Evolutionary conservation across 345 rosid genomes (phyloP).

Genomic region (Populus nigra): DNA sequence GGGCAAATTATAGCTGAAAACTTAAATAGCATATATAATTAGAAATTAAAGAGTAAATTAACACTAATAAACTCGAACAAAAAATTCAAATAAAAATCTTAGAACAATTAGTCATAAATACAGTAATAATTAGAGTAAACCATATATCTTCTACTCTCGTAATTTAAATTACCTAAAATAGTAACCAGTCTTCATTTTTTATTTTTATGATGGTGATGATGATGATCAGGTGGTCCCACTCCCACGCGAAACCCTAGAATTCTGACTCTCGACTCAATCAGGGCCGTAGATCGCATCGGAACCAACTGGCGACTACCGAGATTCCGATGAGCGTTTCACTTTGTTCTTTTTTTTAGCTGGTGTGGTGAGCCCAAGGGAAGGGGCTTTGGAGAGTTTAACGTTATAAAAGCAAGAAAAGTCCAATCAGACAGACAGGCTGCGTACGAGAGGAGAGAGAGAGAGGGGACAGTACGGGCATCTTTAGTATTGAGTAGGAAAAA

Average conservation of each 20-base stretch:
- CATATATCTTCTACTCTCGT: conserved; percentile 14
- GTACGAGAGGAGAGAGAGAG: not conserved
- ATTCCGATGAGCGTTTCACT: not conserved
- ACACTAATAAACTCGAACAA: conserved; percentile 4
- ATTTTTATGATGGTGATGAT: not conserved
- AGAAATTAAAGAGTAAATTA: not conserved
- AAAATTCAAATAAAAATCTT: not conserved
- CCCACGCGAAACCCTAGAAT: conserved; percentile 18
- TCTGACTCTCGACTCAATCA: conserved; percentile 22
- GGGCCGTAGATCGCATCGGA: conserved; percentile 35
- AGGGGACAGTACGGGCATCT: not conserved
- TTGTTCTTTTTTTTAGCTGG: not conserved
- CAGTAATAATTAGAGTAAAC: not conserved
- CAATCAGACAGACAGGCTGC: not conserved
- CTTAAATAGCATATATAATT: not conserved
- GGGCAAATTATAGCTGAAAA: not conserved
- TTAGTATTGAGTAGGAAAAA: not conserved
- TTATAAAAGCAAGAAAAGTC: not conserved
- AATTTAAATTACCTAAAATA: conserved; percentile 18
- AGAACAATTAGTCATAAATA: not conserved
- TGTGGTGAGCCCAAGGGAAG: not conserved
- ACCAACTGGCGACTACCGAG: not conserved
- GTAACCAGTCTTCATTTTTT: not conserved
- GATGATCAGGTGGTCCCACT: conserved; percentile 1
- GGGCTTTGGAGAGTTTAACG: not conserved